Percentiles rank a stretch among this genome's conserved stretches.
Evolutionary conservation across 768 basidiomycete species (phyloP).

Genomic region (Dioszegia hungarica): DNA sequence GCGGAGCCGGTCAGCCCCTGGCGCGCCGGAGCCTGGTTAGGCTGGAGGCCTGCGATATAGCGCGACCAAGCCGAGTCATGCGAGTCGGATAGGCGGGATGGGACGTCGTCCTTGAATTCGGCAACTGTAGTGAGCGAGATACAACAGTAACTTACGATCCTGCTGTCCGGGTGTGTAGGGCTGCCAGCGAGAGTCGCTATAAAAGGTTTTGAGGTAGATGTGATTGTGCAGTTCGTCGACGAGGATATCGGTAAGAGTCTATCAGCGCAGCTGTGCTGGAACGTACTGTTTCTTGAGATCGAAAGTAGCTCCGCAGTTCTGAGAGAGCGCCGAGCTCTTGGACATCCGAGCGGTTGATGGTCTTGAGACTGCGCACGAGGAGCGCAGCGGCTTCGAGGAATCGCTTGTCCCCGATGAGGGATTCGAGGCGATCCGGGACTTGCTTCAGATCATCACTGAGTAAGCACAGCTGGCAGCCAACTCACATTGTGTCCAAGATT

Average conservation of each 20-base stretch:
- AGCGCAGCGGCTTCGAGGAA: constrained; percentile 82
- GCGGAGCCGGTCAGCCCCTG: constrained; percentile 29
- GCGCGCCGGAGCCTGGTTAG: too few relatives aligned
- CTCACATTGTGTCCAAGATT: constrained; percentile 90
- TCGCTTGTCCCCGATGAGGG: constrained; percentile 91
- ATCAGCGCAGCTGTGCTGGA: not conserved
- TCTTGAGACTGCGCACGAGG: constrained; percentile 79
- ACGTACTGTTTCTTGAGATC: constrained; percentile 77
- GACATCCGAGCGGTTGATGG: constrained; percentile 88
- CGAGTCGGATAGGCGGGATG: too few relatives aligned
- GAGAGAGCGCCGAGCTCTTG: constrained; percentile 89
- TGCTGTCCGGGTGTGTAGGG: constrained; percentile 73
- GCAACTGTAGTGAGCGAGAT: not conserved
- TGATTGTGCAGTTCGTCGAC: constrained; percentile 94
- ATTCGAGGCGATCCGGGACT: constrained; percentile 86
- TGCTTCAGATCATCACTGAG: constrained; percentile 79
- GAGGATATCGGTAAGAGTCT: constrained; percentile 88
- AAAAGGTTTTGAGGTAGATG: constrained; percentile 93
- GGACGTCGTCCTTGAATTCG: not conserved
- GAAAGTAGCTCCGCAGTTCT: constrained; percentile 78
- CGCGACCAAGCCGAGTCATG: constrained; percentile 46
- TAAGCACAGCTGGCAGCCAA: constrained; percentile 6
- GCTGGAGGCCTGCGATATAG: constrained; percentile 46
- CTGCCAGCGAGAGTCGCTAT: constrained; percentile 90
- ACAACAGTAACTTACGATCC: not conserved